A percentile compares a stretch with the other conserved stretches of the same genome.
Conservation (phyloP, 257 asterid genomes). For the Solanum bulbocastanum region DNA sequence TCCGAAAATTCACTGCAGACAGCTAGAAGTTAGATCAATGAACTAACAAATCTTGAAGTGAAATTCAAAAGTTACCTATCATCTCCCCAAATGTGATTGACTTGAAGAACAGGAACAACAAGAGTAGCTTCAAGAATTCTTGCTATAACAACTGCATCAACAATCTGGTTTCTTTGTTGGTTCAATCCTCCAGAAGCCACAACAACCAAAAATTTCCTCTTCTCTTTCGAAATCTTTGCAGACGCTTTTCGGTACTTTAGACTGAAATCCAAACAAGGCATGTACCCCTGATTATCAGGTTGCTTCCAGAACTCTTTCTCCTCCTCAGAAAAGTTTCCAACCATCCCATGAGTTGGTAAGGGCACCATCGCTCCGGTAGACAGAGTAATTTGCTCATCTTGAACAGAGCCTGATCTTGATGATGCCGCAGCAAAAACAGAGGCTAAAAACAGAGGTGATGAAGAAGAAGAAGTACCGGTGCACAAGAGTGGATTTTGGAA, state of each 20-base stretch:
- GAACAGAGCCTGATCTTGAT: background rate
- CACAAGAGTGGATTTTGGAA: constrained; percentile 23
- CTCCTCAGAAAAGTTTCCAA: constrained; percentile 21
- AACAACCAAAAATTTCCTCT: constrained; percentile 40
- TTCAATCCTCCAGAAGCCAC: constrained; percentile 65
- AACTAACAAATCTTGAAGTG: background rate
- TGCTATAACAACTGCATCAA: constrained; percentile 58
- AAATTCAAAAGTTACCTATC: constrained; percentile 15
- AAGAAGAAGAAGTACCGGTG: constrained; percentile 9
- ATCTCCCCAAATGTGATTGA: constrained; percentile 57
- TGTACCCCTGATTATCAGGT: constrained; percentile 41
- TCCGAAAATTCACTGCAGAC: constrained; percentile 54
- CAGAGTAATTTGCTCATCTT: background rate
- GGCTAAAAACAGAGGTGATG: constrained; percentile 6
- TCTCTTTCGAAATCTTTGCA: constrained; percentile 28
- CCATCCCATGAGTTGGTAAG: constrained; percentile 24
- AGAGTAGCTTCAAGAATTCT: constrained; percentile 56
- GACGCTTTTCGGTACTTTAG: constrained; percentile 38
- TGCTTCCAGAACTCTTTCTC: constrained; percentile 54
- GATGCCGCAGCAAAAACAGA: constrained; percentile 8
- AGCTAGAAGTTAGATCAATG: background rate
- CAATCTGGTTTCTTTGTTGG: constrained; percentile 64
- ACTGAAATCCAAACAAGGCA: constrained; percentile 46
- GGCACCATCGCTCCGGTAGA: constrained; percentile 35
- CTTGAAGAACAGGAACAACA: constrained; percentile 58